phyloP scores from a whole-genome alignment of 2,329 filamentous ascomycete genomes.

The Calycina herbarum region DNA sequence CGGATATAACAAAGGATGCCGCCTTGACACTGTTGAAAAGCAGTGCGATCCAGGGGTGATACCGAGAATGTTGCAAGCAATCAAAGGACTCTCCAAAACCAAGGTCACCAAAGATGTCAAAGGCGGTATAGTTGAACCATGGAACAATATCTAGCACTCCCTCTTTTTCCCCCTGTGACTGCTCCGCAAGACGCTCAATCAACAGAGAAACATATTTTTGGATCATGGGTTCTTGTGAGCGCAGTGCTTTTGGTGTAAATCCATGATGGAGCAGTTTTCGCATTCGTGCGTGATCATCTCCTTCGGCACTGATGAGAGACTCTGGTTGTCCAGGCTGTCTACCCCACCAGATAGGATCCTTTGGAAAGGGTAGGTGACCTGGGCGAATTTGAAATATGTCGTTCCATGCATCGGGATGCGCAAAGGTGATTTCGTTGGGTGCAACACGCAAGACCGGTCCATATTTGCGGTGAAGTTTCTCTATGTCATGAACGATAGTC shows the following conservation, averaged over 20 bases:
- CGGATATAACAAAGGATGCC: constrained; percentile 38
- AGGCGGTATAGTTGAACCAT: constrained; percentile 41
- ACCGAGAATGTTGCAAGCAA: constrained; percentile 39
- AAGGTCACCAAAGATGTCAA: constrained; percentile 45
- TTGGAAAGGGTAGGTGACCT: constrained; percentile 34
- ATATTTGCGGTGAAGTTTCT: no score
- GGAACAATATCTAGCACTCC: constrained; percentile 29
- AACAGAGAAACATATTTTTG: constrained; percentile 35
- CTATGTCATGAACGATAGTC: no score
- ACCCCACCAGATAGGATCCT: constrained; percentile 38
- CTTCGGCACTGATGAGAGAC: constrained; percentile 38
- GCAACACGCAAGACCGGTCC: constrained; percentile 36
- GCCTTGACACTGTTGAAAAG: constrained; percentile 33
- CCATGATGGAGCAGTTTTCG: constrained; percentile 37
- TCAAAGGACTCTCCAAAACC: constrained; percentile 46
- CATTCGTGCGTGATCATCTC: constrained; percentile 39
- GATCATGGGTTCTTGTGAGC: constrained; percentile 39
- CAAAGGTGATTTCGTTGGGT: constrained; percentile 38
- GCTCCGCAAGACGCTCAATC: constrained; percentile 28
- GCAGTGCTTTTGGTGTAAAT: constrained; percentile 38
- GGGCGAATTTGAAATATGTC: constrained; percentile 36
- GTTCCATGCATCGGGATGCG: constrained; percentile 34
- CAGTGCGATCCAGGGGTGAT: constrained; percentile 33
- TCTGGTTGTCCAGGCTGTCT: constrained; percentile 37
- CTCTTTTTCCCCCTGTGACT: constrained; percentile 22